These are phyloP conservation scores for Zygosaccharomyces rouxii DNA, from an alignment of 805 yeast genomes.

Conservation along the genomic window DNA sequence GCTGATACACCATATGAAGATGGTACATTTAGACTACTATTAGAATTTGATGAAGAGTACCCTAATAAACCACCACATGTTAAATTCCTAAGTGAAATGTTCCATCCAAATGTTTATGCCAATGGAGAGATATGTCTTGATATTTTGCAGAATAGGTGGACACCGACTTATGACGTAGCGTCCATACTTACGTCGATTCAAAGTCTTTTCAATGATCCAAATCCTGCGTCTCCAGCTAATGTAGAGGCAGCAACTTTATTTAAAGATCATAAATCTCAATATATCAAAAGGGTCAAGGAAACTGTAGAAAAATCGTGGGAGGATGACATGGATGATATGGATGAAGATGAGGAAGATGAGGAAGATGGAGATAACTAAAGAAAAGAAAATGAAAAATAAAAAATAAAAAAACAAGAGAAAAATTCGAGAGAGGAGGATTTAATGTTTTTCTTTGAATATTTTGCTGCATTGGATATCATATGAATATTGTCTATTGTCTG, in stretches of 20 bases:
- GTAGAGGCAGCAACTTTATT: conserved; percentile 96
- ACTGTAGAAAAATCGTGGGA: conserved; percentile 95
- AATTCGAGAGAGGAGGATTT: neutral
- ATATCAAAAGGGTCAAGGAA: conserved; percentile 84
- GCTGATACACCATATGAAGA: conserved; percentile 97
- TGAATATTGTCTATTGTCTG: neutral
- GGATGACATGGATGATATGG: conserved; percentile 53
- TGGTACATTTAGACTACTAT: conserved; percentile 82
- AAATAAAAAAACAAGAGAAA: neutral
- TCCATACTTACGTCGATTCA: conserved; percentile 92
- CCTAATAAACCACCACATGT: conserved; percentile 97
- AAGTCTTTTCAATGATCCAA: conserved; percentile 89
- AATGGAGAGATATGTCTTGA: conserved; percentile 94
- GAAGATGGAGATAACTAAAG: conserved; percentile 20
- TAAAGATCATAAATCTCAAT: conserved; percentile 91
- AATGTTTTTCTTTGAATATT: neutral
- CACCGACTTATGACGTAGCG: conserved; percentile 96
- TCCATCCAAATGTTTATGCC: conserved; percentile 96
- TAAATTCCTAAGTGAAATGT: conserved; percentile 88
- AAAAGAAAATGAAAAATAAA: too few relatives aligned
- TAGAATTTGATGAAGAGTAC: conserved; percentile 94
- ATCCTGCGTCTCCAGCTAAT: conserved; percentile 93
- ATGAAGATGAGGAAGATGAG: conserved; percentile 37
- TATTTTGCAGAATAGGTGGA: conserved; percentile 95
- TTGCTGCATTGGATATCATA: conserved; percentile 5